Conservation (phyloP, 1,139 yeast genomes). For the Saccharomyces hybrid region DNA sequence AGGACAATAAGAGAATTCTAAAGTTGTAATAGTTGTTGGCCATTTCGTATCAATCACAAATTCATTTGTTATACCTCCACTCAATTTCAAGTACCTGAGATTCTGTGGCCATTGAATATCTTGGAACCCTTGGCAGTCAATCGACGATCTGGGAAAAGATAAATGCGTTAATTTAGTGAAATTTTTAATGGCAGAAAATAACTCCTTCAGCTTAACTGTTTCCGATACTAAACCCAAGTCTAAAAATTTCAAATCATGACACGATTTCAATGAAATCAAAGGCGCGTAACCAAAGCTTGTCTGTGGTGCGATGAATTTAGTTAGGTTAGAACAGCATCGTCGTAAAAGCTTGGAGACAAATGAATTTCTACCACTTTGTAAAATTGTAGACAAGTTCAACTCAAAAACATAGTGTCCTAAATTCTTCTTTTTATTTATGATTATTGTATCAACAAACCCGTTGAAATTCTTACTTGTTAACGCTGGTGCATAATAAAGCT, state of each 20-base stretch:
- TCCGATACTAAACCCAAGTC: conserved; percentile 90
- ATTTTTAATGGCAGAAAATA: conserved; percentile 65
- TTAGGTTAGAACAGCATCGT: conserved; percentile 58
- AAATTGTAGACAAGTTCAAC: conserved; percentile 67
- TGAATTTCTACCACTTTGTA: conserved; percentile 92
- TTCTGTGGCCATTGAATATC: conserved; percentile 66
- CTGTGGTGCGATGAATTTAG: conserved; percentile 81
- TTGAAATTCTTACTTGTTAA: conserved; percentile 62
- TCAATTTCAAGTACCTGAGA: conserved; percentile 60
- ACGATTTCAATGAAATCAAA: conserved; percentile 64
- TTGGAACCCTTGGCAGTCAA: conserved; percentile 57
- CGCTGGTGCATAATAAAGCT: conserved; percentile 55
- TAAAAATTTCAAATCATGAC: conserved; percentile 53
- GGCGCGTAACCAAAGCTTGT: conserved; percentile 93
- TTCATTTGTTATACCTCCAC: conserved; percentile 85
- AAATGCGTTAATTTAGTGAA: conserved; percentile 60
- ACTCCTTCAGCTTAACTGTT: conserved; percentile 71
- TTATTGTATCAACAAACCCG: conserved; percentile 64
- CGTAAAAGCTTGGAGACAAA: conserved; percentile 75
- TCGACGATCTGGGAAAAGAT: conserved; percentile 84
- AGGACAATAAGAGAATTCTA: conserved; percentile 88
- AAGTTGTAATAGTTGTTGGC: conserved; percentile 60
- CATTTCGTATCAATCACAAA: conserved; percentile 60
- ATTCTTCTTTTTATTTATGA: conserved; percentile 32
- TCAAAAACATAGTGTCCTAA: conserved; percentile 40